Evolutionary conservation across 495 filamentous ascomycete species (phyloP), one percentile per base, ranked within the genome.

Genomic region (Hyaloscypha hepaticicola): DNA sequence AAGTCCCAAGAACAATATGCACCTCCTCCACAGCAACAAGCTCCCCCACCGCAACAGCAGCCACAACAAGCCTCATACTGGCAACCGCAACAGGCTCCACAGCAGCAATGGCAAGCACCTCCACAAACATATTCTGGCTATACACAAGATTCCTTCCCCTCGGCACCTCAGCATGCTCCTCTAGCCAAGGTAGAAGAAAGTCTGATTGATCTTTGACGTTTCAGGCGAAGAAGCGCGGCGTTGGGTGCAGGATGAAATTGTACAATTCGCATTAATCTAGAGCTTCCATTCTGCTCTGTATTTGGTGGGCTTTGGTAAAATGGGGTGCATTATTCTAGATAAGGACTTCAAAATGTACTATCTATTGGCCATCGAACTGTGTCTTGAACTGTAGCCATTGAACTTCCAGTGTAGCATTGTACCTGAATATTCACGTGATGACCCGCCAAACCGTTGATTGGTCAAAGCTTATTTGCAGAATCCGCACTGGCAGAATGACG

Each of bases 141-240:
- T 68, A 79, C 78, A 3, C 83, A 87, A 67, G 84, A 90, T 41
- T 74, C 85, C 45, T 88, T 92, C 72, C 87, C 89, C 50, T 76
- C 79, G 0, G 90, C 82, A 58, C 85, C 86, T 31, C 86, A 85
- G 68, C 83, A 89, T 67, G 80, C 85, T 31, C 81, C 83, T 62
- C 75, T 77, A 45, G 79, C 85, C 60, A 80, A 24, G 25, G 80
- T 91, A 62, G 94, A 98, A 76, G 94, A 98, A 76, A 93, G 90
- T 70, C 77, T 98, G 75, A 98, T 98, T 77, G 94, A 98, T 72
- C 78, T 91, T 61, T 91, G 77, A 76, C 9, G 16, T n/a, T 58
- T 55, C 11, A 7, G 19, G 55, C 12, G n/a, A 28, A 8, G n/a
- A 8, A 64, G 60, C 64, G 60, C 53, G 68, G 68, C 60, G 60